Base-by-base conservation (phyloP, 768 basidiomycete genomes). In the Piloderma croceum region DNA sequence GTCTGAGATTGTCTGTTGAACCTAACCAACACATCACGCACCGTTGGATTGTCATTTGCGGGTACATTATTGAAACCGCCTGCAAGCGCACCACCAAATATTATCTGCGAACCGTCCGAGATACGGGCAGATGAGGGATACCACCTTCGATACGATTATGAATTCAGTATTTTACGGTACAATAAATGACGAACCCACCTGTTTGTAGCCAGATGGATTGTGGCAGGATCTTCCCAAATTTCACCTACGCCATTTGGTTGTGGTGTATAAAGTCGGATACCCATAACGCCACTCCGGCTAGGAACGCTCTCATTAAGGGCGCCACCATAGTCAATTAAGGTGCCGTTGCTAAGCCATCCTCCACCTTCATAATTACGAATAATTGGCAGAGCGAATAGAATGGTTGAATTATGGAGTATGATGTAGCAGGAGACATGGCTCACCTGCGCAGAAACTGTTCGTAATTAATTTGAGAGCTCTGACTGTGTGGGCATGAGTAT, bases 11-110 rank as follows among this genome's bases (percentile, higher is more conserved):
- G n/a, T n/a, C n/a, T n/a, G n/a, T n/a, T n/a, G n/a, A n/a, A n/a
- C n/a, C n/a, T n/a, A n/a, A n/a, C n/a, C n/a, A n/a, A n/a, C n/a
- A n/a, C n/a, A n/a, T n/a, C n/a, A n/a, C n/a, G n/a, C n/a, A n/a
- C 18, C 5, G 17, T 46, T 4, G 36, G 41, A 32, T 49, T 54
- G 10, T 49, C 49, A 29, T 49, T 49, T 2, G 45, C 36, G 27
- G 29, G 33, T 6, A 31, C 61, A 56, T 68, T 67, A 53, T 69
- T 65, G 50, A 65, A 69, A n/a, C 68, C 63, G 3, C 65, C 65
- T 46, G 58, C 40, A 22, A 53, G 36, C 50, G 51, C 51, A 3
- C 19, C 13, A 24, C 44, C 42, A 24, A 48, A 31, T 18, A 45
- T 39, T 39, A 41, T 41, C 11, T 53, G 49, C 25, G 45, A 47